Conservation (phyloP, 345 rosid genomes). For the Boechera stricta region DNA sequence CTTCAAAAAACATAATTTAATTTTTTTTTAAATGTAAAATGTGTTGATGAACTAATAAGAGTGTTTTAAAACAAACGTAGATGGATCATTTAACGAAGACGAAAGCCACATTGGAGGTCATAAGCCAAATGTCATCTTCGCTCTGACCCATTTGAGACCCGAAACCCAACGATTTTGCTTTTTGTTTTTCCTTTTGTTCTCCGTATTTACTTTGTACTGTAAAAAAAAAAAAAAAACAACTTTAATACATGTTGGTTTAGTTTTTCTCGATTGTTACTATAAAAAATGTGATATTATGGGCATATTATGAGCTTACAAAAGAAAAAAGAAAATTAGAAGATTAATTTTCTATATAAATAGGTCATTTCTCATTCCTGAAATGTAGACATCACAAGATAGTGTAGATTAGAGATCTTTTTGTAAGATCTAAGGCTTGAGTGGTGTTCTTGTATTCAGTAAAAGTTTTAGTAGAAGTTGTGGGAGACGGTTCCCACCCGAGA, state of each 20-base stretch:
- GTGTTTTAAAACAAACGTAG: slow-evolving; percentile 26
- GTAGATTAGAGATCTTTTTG: too few relatives aligned
- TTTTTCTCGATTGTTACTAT: not conserved
- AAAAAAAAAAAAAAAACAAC: slow-evolving; percentile 10
- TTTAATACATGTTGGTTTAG: slow-evolving; percentile 25
- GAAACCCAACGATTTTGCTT: slow-evolving; percentile 29
- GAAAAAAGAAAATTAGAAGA: too few relatives aligned
- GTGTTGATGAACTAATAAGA: slow-evolving; percentile 6
- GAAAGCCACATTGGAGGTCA: slow-evolving; percentile 46
- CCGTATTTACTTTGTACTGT: slow-evolving; percentile 6
- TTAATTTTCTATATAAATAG: too few relatives aligned
- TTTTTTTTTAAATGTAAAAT: not conserved
- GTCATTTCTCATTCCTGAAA: too few relatives aligned
- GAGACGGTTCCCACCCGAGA: too few relatives aligned
- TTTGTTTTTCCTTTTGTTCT: not conserved
- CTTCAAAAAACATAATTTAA: too few relatives aligned
- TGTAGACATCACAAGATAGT: too few relatives aligned
- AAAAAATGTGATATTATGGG: too few relatives aligned
- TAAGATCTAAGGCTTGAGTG: too few relatives aligned
- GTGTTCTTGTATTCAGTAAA: too few relatives aligned
- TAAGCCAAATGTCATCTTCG: slow-evolving; percentile 50
- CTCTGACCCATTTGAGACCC: slow-evolving; percentile 29
- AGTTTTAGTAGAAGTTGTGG: too few relatives aligned
- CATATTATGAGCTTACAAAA: too few relatives aligned
- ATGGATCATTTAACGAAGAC: slow-evolving; percentile 51